Conservation (phyloP, 2,329 filamentous ascomycete genomes). For the Arthrobotrys sphaeroides region DNA sequence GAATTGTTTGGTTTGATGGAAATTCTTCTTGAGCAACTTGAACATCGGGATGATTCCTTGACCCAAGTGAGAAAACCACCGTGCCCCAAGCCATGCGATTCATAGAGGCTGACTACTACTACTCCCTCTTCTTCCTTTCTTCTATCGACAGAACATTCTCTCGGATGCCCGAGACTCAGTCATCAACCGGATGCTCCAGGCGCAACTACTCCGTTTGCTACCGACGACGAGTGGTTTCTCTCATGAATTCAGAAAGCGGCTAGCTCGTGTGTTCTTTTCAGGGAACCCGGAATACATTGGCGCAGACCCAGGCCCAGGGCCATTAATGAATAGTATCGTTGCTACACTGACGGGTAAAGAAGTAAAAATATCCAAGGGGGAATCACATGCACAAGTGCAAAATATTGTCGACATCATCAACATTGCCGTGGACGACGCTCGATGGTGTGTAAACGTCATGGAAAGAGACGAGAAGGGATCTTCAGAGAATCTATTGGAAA, state of each 20-base stretch:
- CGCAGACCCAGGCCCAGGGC: conserved; percentile 60
- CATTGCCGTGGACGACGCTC: conserved; percentile 74
- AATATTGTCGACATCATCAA: conserved; percentile 76
- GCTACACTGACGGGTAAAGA: conserved; percentile 64
- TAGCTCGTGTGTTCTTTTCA: conserved; percentile 72
- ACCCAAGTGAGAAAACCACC: neutral
- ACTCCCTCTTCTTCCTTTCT: no score
- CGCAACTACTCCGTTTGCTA: conserved; percentile 69
- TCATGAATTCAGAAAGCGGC: conserved; percentile 71
- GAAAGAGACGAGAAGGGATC: conserved; percentile 57
- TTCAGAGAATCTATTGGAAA: conserved; percentile 45
- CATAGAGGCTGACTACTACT: neutral
- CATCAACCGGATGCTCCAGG: conserved; percentile 66
- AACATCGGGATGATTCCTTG: conserved; percentile 62
- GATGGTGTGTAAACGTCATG: conserved; percentile 58
- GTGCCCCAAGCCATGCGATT: neutral
- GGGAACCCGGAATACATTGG: conserved; percentile 60
- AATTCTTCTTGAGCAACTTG: conserved; percentile 59
- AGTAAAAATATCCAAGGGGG: conserved; percentile 66
- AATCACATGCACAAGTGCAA: conserved; percentile 74
- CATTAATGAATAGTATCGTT: conserved; percentile 63
- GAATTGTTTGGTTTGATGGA: conserved; percentile 19
- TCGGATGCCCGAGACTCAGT: conserved; percentile 66
- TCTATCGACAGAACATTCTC: conserved; percentile 64
- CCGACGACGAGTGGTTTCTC: conserved; percentile 66